Evolutionary conservation across 2,329 filamentous ascomycete genomes (phyloP), one percentile per base, ranked within the genome.

Genomic region (Nannizzia gypsea): DNA sequence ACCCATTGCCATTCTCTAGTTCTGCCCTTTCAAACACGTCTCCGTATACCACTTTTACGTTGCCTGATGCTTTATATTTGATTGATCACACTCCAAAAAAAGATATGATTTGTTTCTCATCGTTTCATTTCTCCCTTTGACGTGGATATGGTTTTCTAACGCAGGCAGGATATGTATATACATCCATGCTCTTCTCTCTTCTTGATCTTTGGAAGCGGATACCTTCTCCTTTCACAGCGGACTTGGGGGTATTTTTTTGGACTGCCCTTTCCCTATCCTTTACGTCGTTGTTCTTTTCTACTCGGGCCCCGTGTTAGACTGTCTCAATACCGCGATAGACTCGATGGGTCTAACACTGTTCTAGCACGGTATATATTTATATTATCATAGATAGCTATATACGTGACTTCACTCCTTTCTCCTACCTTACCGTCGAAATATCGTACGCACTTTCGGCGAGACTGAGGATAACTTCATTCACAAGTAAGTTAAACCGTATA

Each of bases 131-230:
- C 3, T 5, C 46, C 20, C 22, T 52, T 52, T 31, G 20, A 26
- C 50, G 9, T 55, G 50, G 50, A 55, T 55, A 28, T 55, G 22
- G 31, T 55, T 55, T 46, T 20, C 42, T 24, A 24, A 46, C 20
- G n/a, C 42, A 46, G 42, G 42, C 42, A 46, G 42, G 6, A 46
- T 55, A 55, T 55, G 24, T 55, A 55, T 36, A 55, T 55, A 31
- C 31, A 52, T 52, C 13, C 22, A 28, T 31, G 48, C 22, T 31
- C 22, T 31, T 17, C n/a, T 55, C 31, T 26, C 50, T 55, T 31
- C 31, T 54, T 26, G 48, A 26, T 54, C 17, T 55, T 55, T 24
- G 13, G 50, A 55, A 31, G 26, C 31, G 50, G 20, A 46, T 46
- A 46, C 42, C 42, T 46, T 46, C 20, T 46, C 42, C 42, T 24